Evolutionary conservation across 371 early-diverging fungal species (phyloP), one percentile per base, ranked within the genome.

Genomic region (Lichtheimia ramosa): DNA sequence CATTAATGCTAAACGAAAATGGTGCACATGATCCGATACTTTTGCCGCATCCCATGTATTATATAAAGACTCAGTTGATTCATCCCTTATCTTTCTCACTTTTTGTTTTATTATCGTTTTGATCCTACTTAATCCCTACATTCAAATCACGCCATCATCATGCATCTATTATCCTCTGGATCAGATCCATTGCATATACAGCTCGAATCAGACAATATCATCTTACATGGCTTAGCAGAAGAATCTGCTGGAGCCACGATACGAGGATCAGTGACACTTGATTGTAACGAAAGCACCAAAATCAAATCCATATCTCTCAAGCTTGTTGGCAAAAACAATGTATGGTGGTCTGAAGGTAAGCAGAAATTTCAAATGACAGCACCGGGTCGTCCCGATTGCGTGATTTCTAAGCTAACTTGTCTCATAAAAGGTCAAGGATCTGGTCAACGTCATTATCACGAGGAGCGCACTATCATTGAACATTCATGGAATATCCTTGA

Each of bases 231-330:
- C 5, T 67, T 66, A 25, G 56, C 65, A 0, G 73, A 73, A 13
- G 80, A 80, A 58, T 72, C 80, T 7, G 71, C 73, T 13, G 80
- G 80, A 43, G 74, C 70, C 42, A 69, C 76, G 24, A 54, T 80
- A 21, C 64, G 75, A 41, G 80, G 80, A 2, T 68, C 71, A 1
- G 73, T 80, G 4, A 58, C 68, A 3, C 46, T 80, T 10, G 64
- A 70, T 54, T 73, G 72, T 46, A 65, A 61, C 28, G 80, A 80
- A 51, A 62, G 64, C 1, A 80, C 67, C 27, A 74, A 74, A 48
- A 69, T 80, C 34, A 70, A 63, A 50, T 63, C 75, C 3, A 59
- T 80, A 23, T 39, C 59, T 2, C 55, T 80, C n/a, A 74, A 68
- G 48, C 74, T 80, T 50, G 42, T 65, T 12, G 80, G 77, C 2